phyloP scores from a whole-genome alignment of 108 stramenopile genomes.

The Cyclotella cryptica region DNA sequence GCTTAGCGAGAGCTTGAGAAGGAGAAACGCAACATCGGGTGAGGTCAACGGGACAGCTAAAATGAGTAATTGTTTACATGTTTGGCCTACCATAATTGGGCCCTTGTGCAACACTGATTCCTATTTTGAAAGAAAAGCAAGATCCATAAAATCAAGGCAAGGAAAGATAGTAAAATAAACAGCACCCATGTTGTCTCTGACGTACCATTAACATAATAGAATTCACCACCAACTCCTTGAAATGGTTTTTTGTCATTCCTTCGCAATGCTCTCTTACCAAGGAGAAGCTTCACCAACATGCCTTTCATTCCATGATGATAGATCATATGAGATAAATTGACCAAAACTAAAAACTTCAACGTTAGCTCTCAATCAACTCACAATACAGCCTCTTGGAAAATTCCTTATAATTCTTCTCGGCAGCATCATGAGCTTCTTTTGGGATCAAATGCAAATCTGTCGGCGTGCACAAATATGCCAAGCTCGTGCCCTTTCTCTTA shows the following conservation, averaged over 20 bases:
- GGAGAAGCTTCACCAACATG: conserved; percentile 72
- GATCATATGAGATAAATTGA: background rate
- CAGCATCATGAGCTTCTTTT: conserved; percentile 90
- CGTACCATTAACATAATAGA: conserved; percentile 55
- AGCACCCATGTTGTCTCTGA: background rate
- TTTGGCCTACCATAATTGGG: conserved; percentile 83
- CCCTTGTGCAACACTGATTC: conserved; percentile 96
- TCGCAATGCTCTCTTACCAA: conserved; percentile 71
- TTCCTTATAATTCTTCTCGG: conserved; percentile 68
- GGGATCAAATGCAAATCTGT: conserved; percentile 96
- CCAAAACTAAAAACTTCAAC: background rate
- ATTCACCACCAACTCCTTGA: conserved; percentile 61
- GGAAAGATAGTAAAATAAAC: too few relatives aligned
- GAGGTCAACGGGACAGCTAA: background rate
- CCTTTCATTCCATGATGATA: background rate
- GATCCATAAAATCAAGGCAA: background rate
- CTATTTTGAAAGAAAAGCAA: conserved; percentile 52
- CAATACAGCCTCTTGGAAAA: conserved; percentile 74
- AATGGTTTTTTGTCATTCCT: conserved; percentile 83
- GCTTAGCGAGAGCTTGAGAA: conserved; percentile 90
- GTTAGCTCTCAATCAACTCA: background rate
- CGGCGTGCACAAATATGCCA: conserved; percentile 98
- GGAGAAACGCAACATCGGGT: background rate
- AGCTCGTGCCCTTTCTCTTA: conserved; percentile 80
- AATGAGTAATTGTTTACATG: background rate